Base-by-base conservation (phyloP, 805 yeast species). In the Cyberlindnera petersonii region DNA sequence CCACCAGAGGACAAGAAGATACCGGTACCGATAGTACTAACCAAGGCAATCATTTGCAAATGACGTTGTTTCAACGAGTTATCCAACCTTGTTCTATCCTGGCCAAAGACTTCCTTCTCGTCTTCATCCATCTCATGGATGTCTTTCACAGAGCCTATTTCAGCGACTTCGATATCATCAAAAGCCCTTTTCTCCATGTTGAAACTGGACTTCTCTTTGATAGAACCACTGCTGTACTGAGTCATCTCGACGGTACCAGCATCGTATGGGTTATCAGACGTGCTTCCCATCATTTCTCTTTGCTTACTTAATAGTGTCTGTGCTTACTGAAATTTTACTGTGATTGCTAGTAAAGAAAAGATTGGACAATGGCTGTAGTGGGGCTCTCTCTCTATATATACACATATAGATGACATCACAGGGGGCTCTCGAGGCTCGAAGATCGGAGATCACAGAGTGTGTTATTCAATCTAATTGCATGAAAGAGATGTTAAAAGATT, bases 41-140 rank as follows among this genome's bases (percentile, higher is more conserved):
- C 33, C n/a, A 31, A 26, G 19, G 33, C 33, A 22, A 31, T 31
- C 33, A 31, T 31, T 16, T 31, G 33, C 33, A 31, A 21, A 19
- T 31, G 33, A 31, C 33, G 33, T 19, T 31, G 33, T 16, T 21
- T 31, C 26, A 31, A 15, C 7, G 26, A n/a, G 33, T 31, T 31
- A 31, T 31, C 33, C 19, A 31, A 13, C 9, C 33, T 20, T 20
- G 24, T 21, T 31, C 33, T 31, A 31, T 31, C 33, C 15, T 31
- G 26, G 15, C 33, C 33, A 15, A 31, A 31, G 19, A 31, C 33
- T 21, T 24, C 33, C 13, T 21, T 20, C 26, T 31, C 33, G 5
- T 31, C 33, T 9, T 31, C 33, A 31, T 31, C 33, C 33, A 31
- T 31, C 16, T 21, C 11, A n/a, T 31, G 33, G 26, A 31, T 31